Conservation (phyloP, 2,329 filamentous ascomycete genomes). For the Drechslerella stenobrocha region DNA sequence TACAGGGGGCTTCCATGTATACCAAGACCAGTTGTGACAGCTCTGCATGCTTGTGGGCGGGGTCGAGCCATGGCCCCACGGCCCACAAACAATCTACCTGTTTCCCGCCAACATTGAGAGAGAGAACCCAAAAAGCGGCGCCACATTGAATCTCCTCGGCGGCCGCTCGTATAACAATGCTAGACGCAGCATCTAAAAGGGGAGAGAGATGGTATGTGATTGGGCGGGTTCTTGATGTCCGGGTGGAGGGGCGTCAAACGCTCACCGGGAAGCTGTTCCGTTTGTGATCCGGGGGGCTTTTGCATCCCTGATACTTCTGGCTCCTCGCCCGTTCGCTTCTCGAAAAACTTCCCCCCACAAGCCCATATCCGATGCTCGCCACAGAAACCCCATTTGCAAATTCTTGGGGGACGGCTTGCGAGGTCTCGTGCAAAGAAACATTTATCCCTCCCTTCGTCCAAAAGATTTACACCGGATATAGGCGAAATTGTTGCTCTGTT, state of each 20-base stretch:
- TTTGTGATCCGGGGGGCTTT: not conserved
- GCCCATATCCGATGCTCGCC: not conserved
- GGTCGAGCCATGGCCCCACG: slow-evolving; percentile 6
- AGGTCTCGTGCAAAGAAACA: not conserved
- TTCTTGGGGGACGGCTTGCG: not conserved
- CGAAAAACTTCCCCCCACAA: too few species aligned
- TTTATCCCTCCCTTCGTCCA: not conserved
- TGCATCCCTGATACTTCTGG: not conserved
- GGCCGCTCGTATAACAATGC: too few species aligned
- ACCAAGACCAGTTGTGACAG: not conserved
- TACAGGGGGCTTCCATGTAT: slow-evolving; percentile 5
- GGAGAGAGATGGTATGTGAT: too few species aligned
- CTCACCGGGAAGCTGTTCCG: slow-evolving; percentile 1
- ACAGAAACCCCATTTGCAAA: not conserved
- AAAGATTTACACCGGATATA: not conserved
- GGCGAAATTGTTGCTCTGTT: not conserved
- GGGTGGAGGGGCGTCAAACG: not conserved
- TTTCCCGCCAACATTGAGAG: slow-evolving; percentile 16
- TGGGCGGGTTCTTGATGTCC: too few species aligned
- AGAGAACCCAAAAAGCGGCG: not conserved
- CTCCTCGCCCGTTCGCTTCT: not conserved
- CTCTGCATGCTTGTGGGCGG: not conserved
- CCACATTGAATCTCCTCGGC: not conserved
- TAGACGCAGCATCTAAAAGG: too few species aligned
- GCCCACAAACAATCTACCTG: slow-evolving; percentile 29